Evolutionary conservation across 2,329 filamentous ascomycete genomes (phyloP), one percentile per base, ranked within the genome.

Genomic region (Cercospora sesami): DNA sequence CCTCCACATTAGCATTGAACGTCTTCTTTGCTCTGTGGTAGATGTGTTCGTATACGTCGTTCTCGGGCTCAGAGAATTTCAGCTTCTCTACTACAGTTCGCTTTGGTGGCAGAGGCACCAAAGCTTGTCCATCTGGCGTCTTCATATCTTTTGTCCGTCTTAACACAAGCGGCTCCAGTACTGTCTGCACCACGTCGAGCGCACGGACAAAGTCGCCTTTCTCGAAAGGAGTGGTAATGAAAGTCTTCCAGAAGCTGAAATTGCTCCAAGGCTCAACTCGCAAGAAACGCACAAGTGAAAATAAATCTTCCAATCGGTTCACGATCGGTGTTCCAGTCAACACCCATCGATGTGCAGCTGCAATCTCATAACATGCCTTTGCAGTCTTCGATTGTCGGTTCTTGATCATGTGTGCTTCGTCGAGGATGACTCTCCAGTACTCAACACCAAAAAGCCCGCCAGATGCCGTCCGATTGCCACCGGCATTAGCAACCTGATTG

Each of bases 191-290:
- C 1, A 99, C 95, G 77, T 98, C 95, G 7, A 99, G 84, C 0
- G 95, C 95, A 4, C 94, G 90, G 73, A 97, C 88, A 77, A 96
- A 97, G 71, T 99, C 91, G 73, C 95, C 95, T 0, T 93, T 94
- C 79, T 99, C 95, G 72, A 99, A 99, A 0, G 95, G 95, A 1
- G 96, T 90, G 0, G 95, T 99, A 76, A 99, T 98, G 78, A 99
- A 99, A 0, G 95, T 98, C 78, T 94, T 94, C 95, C 95, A 99
- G 81, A 97, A 99, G 0, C 94, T 97, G 79, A 99, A 99, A 78
- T 98, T 98, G 75, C 91, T 95, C 95, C 95, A 99, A 0, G 95
- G 95, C 78, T 98, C 94, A 4, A 99, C 95, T 66, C 92, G 90
- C 10, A 99, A 83, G 80, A 98, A 99, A 3, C 92, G 89, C 12